These are phyloP conservation scores for Yamadazyma diospyri DNA, from an alignment of 1,139 yeast species.

Conservation along the genomic window DNA sequence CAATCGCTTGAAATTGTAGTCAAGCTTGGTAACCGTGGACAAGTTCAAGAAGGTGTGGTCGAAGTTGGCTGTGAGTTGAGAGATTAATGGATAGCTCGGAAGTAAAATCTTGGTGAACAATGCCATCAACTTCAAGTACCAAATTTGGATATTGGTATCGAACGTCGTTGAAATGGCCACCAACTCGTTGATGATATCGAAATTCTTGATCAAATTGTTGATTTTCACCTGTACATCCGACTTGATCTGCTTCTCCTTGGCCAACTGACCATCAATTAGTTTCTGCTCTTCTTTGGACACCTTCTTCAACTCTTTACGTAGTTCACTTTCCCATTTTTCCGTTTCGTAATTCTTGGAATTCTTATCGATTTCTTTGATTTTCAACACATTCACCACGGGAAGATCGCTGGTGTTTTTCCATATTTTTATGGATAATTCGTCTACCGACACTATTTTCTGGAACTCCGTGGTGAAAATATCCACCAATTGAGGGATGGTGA, in stretches of 20 bases:
- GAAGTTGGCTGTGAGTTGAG: constrained; percentile 39
- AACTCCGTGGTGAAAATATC: constrained; percentile 18
- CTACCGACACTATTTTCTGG: neutral
- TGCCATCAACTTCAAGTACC: constrained; percentile 54
- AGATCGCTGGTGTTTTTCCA: constrained; percentile 75
- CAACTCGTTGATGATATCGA: constrained; percentile 52
- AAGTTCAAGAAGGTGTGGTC: constrained; percentile 40
- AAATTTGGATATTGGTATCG: constrained; percentile 63
- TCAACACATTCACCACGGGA: constrained; percentile 49
- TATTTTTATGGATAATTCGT: constrained; percentile 40
- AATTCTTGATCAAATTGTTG: constrained; percentile 42
- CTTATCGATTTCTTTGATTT: constrained; percentile 42
- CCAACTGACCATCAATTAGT: constrained; percentile 57
- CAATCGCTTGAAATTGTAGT: constrained; percentile 34
- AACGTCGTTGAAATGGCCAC: constrained; percentile 47
- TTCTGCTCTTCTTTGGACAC: constrained; percentile 74
- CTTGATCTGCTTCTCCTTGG: constrained; percentile 58
- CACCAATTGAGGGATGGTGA: constrained; percentile 49
- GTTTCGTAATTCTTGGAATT: constrained; percentile 83
- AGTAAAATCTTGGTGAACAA: constrained; percentile 30
- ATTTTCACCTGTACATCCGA: constrained; percentile 36
- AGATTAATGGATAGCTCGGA: constrained; percentile 30
- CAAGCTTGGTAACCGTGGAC: constrained; percentile 49
- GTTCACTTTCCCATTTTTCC: constrained; percentile 82
- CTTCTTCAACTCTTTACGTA: constrained; percentile 73